These are phyloP conservation scores for Phytophthora boehmeriae DNA, from an alignment of 352 stramenopile species.

Conservation along the genomic window DNA sequence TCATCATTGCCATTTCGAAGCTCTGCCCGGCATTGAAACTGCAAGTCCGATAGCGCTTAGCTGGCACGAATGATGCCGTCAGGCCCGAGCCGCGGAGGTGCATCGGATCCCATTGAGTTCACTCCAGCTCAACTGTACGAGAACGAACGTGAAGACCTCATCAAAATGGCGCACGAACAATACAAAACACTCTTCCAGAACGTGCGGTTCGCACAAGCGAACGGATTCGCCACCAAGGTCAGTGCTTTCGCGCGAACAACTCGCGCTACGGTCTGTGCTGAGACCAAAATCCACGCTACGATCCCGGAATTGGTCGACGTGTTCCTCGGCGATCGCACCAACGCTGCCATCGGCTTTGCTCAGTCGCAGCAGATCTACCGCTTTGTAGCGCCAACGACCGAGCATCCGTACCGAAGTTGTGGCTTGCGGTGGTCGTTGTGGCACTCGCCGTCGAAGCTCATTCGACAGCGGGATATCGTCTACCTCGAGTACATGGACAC, in stretches of 20 bases:
- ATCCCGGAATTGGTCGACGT: constrained; percentile 63
- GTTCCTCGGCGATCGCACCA: constrained; percentile 64
- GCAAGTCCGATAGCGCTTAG: too few species aligned
- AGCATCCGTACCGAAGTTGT: constrained; percentile 59
- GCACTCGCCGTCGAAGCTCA: constrained; percentile 64
- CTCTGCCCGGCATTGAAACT: not conserved
- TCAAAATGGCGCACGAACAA: constrained; percentile 36
- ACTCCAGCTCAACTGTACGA: constrained; percentile 39
- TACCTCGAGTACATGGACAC: constrained; percentile 76
- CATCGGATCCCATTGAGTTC: constrained; percentile 42
- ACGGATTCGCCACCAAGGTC: constrained; percentile 57
- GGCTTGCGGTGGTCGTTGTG: constrained; percentile 70
- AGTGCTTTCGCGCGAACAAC: constrained; percentile 55
- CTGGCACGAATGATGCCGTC: constrained; percentile 32
- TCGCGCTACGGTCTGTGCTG: constrained; percentile 53
- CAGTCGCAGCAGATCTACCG: constrained; percentile 67
- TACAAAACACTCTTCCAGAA: constrained; percentile 50
- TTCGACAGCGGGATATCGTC: constrained; percentile 60
- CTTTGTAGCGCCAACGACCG: constrained; percentile 45
- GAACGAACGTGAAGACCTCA: constrained; percentile 41
- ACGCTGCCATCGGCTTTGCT: constrained; percentile 63
- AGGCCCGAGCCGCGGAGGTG: constrained; percentile 1
- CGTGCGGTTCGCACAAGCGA: constrained; percentile 42
- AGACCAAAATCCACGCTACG: constrained; percentile 52
- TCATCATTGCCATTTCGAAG: constrained; percentile 22